Evolutionary conservation across 305 asterid species (phyloP).

Genomic region (Fraxinus dipetala): DNA sequence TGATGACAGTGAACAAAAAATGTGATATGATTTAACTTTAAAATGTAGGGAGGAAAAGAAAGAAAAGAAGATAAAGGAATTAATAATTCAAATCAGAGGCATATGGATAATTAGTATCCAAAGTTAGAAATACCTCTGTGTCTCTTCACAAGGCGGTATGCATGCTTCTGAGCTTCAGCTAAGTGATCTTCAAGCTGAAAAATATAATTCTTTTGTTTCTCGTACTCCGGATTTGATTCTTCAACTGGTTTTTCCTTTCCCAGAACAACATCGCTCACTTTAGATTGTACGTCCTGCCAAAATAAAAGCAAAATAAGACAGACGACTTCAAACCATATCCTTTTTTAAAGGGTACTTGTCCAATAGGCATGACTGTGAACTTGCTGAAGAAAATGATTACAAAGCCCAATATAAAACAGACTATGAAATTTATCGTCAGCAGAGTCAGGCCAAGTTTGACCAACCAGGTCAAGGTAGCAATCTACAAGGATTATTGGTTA

Average conservation of each 20-base stretch:
- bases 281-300: slow-evolving; percentile 87
- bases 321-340: too few relatives aligned
- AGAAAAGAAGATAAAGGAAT: neutral
- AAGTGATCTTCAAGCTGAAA: slow-evolving; percentile 96
- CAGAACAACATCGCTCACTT: slow-evolving; percentile 91
- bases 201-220: slow-evolving; percentile 78
- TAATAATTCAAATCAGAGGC: slow-evolving; percentile 10
- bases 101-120: slow-evolving; percentile 10
- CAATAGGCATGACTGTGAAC: slow-evolving; percentile 2
- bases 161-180: slow-evolving; percentile 97
- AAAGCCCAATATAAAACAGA: neutral
- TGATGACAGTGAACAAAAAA: neutral
- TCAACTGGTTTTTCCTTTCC: slow-evolving; percentile 98
- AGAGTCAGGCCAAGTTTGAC: too few relatives aligned
- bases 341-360: neutral
- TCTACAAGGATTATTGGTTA: neutral
- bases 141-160: slow-evolving; percentile 90
- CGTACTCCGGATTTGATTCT: slow-evolving; percentile 87
- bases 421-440: too few relatives aligned
- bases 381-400: slow-evolving; percentile 5
- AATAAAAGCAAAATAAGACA: too few relatives aligned
- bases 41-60: neutral
- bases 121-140: slow-evolving; percentile 63
- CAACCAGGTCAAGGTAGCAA: slow-evolving; percentile 2
- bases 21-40: neutral